Evolutionary conservation across 495 filamentous ascomycete species (phyloP), one percentile per base, ranked within the genome.

Genomic region (Penicillium lagena): DNA sequence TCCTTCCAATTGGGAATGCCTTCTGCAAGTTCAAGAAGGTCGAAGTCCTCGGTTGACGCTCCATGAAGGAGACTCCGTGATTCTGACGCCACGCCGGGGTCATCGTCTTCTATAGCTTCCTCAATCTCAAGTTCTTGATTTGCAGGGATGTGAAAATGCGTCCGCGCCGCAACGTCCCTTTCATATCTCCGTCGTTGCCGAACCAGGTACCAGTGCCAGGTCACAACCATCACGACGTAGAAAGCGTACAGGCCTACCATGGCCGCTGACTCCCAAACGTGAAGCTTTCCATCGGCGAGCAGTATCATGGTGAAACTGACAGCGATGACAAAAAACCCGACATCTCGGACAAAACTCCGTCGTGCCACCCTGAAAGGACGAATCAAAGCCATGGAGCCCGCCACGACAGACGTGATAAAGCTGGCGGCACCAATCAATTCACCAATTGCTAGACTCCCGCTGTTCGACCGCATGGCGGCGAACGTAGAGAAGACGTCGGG

Each of bases 401-500:
- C 90, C 7, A 99, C 93, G 9, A 99, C 93, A 2, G 90, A 86
- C 3, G 91, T 93, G 59, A 99, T 99, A 64, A 99, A 99, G 37
- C 86, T 80, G 11, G 94, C 94, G 9, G 94, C 94, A 12, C 94
- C 94, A 28, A 99, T 88, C 40, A 99, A 72, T 66, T 99, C 94
- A 29, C 94, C 94, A 47, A 97, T 82, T 1, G 94, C 94, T 65
- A 99, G 75, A 64, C 90, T 96, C 4, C 90, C 94, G 56, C 89
- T 95, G 54, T 97, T 87, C 22, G 90, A 93, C 59, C 82, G 83
- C 90, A 99, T 97, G 46, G 94, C 94, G 28, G 91, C 94, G 58
- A 97, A 96, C 3, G 94, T 99, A 33, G 88, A 95, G 64, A 99
- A 99, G 12, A 99, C 90, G 64, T 99, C 94, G 0, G 94, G 94